phyloP scores from a whole-genome alignment of 257 asterid species.

The Solanum neorickii region DNA sequence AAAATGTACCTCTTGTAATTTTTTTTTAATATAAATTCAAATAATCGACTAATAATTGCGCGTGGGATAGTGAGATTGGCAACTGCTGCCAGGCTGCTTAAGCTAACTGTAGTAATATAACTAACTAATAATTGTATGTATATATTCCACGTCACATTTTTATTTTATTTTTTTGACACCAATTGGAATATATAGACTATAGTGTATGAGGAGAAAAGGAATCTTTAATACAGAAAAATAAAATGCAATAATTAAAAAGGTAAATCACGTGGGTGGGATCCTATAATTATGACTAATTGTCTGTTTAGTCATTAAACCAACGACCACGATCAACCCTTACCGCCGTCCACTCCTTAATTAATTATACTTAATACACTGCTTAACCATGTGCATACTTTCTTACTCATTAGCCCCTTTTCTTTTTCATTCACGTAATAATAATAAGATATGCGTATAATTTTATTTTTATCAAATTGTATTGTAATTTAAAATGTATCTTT shows the following conservation, averaged over 20 bases:
- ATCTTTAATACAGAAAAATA: not conserved
- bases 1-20: too few relatives aligned
- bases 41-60: not conserved
- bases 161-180: not conserved
- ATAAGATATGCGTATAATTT: too few relatives aligned
- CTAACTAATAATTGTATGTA: not conserved
- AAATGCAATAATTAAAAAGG: not conserved
- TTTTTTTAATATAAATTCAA: too few relatives aligned
- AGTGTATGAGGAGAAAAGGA: not conserved
- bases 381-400: not conserved
- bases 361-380: not conserved
- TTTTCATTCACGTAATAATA: not conserved
- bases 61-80: not conserved
- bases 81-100: not conserved
- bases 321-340: not conserved
- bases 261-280: not conserved
- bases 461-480: rapidly evolving
- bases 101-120: not conserved
- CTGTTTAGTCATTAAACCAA: not conserved
- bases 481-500: not conserved
- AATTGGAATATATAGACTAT: not conserved
- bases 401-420: not conserved
- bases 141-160: not conserved
- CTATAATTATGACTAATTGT: not conserved
- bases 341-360: not conserved